A percentile compares a stretch with the other conserved stretches of the same genome.
Evolutionary conservation across 495 filamentous ascomycete genomes (phyloP).

Genomic region (Parachaetomium inaequale): DNA sequence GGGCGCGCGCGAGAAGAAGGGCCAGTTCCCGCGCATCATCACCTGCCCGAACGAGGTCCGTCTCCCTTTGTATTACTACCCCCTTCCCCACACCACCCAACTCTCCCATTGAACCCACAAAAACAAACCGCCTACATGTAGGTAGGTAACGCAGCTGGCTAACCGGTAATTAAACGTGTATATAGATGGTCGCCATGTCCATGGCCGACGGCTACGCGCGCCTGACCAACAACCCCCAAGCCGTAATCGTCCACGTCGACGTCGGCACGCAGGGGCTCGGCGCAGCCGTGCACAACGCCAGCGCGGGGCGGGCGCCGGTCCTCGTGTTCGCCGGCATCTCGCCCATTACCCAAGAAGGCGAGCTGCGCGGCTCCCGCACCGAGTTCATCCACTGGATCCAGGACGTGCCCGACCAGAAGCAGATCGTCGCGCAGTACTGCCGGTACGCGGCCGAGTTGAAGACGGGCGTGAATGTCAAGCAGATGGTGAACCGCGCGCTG

Average conservation of each 20-base stretch:
- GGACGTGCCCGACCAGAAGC: constrained; percentile 91
- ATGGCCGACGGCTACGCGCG: constrained; percentile 96
- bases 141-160: too few relatives aligned
- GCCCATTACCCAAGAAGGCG: constrained; percentile 87
- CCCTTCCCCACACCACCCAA: neutral
- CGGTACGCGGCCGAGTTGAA: constrained; percentile 90
- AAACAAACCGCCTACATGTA: neutral
- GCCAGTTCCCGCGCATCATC: constrained; percentile 77
- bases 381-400: constrained; percentile 99
- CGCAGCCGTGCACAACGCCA: constrained; percentile 89
- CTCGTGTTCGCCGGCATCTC: constrained; percentile 88
- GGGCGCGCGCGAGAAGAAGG: constrained; percentile 61
- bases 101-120: constrained; percentile 9
- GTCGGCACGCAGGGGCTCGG: constrained; percentile 88
- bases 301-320: constrained; percentile 78
- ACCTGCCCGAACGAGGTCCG: constrained; percentile 86
- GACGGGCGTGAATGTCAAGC: constrained; percentile 88
- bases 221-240: constrained; percentile 78
- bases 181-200: constrained; percentile 91
- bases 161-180: too few relatives aligned
- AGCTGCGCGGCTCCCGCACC: constrained; percentile 80
- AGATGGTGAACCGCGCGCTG: constrained; percentile 87
- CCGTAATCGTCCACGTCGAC: constrained; percentile 93
- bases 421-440: constrained; percentile 89
- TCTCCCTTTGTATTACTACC: neutral